Evolutionary conservation across 2,329 filamentous ascomycete genomes (phyloP), one percentile per base, ranked within the genome.

Genomic region (Penicillium decumbens): DNA sequence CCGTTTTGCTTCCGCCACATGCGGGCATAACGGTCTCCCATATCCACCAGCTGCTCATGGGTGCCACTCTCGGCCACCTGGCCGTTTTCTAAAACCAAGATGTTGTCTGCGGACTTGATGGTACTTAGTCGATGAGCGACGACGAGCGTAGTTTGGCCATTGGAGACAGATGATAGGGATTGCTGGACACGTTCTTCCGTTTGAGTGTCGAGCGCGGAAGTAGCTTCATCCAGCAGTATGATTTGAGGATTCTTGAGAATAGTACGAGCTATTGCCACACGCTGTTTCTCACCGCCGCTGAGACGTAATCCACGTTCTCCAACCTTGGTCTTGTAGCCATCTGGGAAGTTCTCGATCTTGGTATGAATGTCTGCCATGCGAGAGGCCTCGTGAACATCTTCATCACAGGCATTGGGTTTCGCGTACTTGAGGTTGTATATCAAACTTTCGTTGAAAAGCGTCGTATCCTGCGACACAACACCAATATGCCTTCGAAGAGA

Each of bases 381-480:
- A 15, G 13, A 32, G 13, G 30, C 30, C 5, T 32, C 13, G 4
- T 32, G 2, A 4, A 32, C 6, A 5, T 32, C 13, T n/a, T 13
- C n/a, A 6, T 32, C 30, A 2, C 1, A n/a, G 1, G 30, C 12
- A 2, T 15, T 7, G 2, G 13, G 30, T 4, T 15, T 32, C 4
- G 13, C 30, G 13, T 15, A n/a, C 7, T 15, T 32, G 1, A 32
- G 8, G 13, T 32, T 32, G 6, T 32, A 13, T 5, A 32, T 32
- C 2, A 32, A 4, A 32, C 84, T 83, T 64, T 91, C 87, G 67
- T 92, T 91, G 77, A 92, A 92, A 20, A 92, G 73, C 3, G 90
- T 84, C 2, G 89, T 92, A 60, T 95, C 89, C 66, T 95, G 89
- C 1, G 89, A 89, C 5, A 95, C 89, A 28, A 95, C 89, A 20